These are phyloP conservation scores for Kernera saxatilis DNA, from an alignment of 345 rosid species.

Conservation along the genomic window DNA sequence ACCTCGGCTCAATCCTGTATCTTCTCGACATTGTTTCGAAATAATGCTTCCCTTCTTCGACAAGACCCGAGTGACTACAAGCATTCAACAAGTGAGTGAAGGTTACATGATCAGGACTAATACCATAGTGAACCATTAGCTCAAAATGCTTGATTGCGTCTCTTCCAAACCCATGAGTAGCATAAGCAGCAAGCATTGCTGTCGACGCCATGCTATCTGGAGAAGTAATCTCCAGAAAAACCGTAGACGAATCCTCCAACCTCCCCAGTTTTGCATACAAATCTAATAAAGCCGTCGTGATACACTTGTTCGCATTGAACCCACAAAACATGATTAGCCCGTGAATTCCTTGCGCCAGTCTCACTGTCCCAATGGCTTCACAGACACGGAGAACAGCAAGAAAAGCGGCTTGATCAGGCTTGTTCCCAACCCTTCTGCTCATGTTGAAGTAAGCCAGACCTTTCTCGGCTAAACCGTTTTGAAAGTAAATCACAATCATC, in stretches of 20 bases:
- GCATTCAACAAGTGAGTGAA: slow-evolving; percentile 72
- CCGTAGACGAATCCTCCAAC: slow-evolving; percentile 35
- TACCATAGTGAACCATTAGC: slow-evolving; percentile 42
- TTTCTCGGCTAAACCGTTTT: slow-evolving; percentile 33
- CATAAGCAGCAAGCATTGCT: slow-evolving; percentile 68
- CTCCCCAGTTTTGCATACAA: slow-evolving; percentile 58
- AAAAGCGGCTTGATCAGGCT: slow-evolving; percentile 53
- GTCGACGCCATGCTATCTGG: slow-evolving; percentile 73
- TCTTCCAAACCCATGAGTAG: slow-evolving; percentile 59
- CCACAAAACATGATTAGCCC: slow-evolving; percentile 37
- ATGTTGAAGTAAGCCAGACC: slow-evolving; percentile 36
- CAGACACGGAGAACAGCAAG: slow-evolving; percentile 47
- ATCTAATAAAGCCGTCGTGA: slow-evolving; percentile 43
- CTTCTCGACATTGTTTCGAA: slow-evolving; percentile 41
- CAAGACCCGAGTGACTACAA: slow-evolving; percentile 70
- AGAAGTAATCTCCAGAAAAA: slow-evolving; percentile 43
- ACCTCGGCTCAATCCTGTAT: slow-evolving; percentile 41
- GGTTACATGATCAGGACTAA: slow-evolving; percentile 65
- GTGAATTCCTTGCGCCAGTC: slow-evolving; percentile 48
- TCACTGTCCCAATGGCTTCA: slow-evolving; percentile 43
- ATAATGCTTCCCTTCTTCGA: slow-evolving; percentile 52
- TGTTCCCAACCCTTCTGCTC: slow-evolving; percentile 43
- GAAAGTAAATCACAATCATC: slow-evolving; percentile 39
- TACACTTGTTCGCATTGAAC: slow-evolving; percentile 23
- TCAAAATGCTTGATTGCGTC: slow-evolving; percentile 53